Percentiles rank a stretch among this genome's conserved stretches.
Conservation (phyloP, 352 stramenopile genomes). For the Phytophthora capsici region DNA sequence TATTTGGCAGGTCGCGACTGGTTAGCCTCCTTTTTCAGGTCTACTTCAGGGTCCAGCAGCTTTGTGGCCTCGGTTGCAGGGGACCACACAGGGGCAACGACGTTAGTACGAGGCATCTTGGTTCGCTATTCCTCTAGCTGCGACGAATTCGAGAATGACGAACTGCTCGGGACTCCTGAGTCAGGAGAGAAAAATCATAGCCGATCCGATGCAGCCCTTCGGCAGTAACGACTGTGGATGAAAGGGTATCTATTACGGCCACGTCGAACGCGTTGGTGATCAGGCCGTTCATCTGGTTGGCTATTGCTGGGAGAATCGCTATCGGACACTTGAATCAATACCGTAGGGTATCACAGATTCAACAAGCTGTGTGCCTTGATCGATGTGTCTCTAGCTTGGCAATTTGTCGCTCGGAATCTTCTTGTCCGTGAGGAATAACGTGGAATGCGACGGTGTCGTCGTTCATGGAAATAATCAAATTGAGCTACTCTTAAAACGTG, state of each 20-base stretch:
- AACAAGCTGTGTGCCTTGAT: no score
- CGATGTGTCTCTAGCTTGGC: no score
- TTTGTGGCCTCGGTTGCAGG: slow-evolving; percentile 30
- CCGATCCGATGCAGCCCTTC: slow-evolving; percentile 13
- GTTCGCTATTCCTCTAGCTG: neutral
- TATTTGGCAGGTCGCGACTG: slow-evolving; percentile 27
- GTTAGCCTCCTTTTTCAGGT: slow-evolving; percentile 22
- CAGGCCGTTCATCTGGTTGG: neutral
- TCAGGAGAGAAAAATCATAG: slow-evolving; percentile 4
- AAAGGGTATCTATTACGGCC: neutral
- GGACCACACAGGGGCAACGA: slow-evolving; percentile 21
- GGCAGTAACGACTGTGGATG: slow-evolving; percentile 7
- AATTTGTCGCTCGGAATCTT: slow-evolving; percentile 38
- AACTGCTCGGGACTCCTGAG: neutral
- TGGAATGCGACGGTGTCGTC: slow-evolving; percentile 38
- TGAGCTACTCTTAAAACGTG: no score
- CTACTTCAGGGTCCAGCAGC: slow-evolving; percentile 19
- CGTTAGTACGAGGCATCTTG: slow-evolving; percentile 27
- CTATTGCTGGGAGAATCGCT: no score
- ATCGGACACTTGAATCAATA: no score
- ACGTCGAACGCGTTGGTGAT: slow-evolving; percentile 18
- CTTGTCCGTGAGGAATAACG: slow-evolving; percentile 44
- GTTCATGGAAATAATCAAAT: no score
- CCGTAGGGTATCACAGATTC: no score
- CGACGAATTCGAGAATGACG: slow-evolving; percentile 22